Evolutionary conservation across 1,284 basidiomycete genomes (phyloP).

Genomic region (Cutaneotrichosporon cyanovorans): DNA sequence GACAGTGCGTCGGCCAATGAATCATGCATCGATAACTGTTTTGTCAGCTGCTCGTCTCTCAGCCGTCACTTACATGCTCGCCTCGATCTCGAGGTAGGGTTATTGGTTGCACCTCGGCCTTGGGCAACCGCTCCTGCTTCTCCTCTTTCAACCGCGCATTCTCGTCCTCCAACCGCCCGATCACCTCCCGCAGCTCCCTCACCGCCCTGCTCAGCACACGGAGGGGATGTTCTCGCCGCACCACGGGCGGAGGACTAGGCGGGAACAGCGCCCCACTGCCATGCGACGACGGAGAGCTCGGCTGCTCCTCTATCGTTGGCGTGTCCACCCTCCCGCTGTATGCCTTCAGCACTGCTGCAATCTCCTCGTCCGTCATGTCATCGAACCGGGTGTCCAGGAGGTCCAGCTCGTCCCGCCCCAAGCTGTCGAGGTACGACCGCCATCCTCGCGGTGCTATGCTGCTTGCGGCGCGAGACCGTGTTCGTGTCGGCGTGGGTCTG

Average conservation of each 20-base stretch:
- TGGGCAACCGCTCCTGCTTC: background rate
- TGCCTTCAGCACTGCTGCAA: constrained; percentile 5
- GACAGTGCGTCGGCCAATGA: constrained; percentile 13
- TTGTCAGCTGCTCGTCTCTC: background rate
- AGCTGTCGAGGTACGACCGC: constrained; percentile 20
- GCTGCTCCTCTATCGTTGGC: background rate
- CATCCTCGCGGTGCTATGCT: background rate
- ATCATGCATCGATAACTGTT: constrained; percentile 12
- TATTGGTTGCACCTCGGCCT: background rate
- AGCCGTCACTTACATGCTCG: background rate
- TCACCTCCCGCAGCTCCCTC: constrained; percentile 30
- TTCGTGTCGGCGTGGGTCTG: background rate
- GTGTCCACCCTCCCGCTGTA: background rate
- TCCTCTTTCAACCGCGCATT: constrained; percentile 16
- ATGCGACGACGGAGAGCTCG: no score
- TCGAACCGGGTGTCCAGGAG: constrained; percentile 35
- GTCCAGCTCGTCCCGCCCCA: constrained; percentile 28
- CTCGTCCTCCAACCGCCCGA: constrained; percentile 29
- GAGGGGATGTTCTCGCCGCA: constrained; percentile 25
- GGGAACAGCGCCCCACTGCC: constrained; percentile 27
- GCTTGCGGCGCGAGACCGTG: background rate
- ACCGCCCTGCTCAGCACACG: constrained; percentile 31
- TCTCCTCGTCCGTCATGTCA: constrained; percentile 31
- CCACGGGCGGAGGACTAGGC: constrained; percentile 30
- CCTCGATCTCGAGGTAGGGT: background rate